Evolutionary conservation across 2,329 filamentous ascomycete species (phyloP).

Genomic region (Metarhizium humberi): DNA sequence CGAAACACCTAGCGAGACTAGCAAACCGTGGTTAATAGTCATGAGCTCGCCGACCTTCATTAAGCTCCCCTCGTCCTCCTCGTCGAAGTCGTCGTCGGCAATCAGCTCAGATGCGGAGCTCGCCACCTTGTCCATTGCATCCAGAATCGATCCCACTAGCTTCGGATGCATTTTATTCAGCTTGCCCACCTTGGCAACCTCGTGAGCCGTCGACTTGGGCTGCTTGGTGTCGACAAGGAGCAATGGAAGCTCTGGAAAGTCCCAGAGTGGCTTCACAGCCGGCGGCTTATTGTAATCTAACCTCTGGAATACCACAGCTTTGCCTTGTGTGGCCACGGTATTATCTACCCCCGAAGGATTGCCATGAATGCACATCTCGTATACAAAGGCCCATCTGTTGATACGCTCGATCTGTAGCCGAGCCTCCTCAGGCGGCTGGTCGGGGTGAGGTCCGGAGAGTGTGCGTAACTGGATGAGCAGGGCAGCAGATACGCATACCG

Average conservation of each 20-base stretch:
- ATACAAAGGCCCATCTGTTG: slow-evolving; percentile 95
- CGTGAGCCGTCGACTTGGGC: slow-evolving; percentile 71
- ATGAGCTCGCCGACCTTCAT: slow-evolving; percentile 77
- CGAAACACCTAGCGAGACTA: slow-evolving; percentile 87
- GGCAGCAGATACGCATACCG: slow-evolving; percentile 77
- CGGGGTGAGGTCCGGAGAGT: slow-evolving; percentile 80
- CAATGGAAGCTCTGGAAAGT: slow-evolving; percentile 86
- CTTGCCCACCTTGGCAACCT: slow-evolving; percentile 77
- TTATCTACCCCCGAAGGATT: slow-evolving; percentile 97
- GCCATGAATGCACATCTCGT: slow-evolving; percentile 94
- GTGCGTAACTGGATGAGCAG: slow-evolving; percentile 82
- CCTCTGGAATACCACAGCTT: slow-evolving; percentile 85
- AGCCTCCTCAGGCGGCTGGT: slow-evolving; percentile 83
- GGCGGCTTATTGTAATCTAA: slow-evolving; percentile 71
- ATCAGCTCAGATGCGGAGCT: slow-evolving; percentile 45
- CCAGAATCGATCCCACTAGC: slow-evolving; percentile 71
- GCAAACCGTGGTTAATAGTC: slow-evolving; percentile 84
- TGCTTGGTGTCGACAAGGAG: slow-evolving; percentile 85
- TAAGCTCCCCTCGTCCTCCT: slow-evolving; percentile 52
- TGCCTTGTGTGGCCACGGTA: slow-evolving; percentile 86
- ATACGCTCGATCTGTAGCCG: slow-evolving; percentile 86
- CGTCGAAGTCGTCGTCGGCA: slow-evolving; percentile 56
- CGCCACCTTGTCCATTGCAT: slow-evolving; percentile 72
- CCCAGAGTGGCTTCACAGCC: slow-evolving; percentile 63
- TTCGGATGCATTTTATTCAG: slow-evolving; percentile 64